These are phyloP conservation scores for Solioccasus polychromus DNA, from an alignment of 768 basidiomycete genomes.

Conservation along the genomic window DNA sequence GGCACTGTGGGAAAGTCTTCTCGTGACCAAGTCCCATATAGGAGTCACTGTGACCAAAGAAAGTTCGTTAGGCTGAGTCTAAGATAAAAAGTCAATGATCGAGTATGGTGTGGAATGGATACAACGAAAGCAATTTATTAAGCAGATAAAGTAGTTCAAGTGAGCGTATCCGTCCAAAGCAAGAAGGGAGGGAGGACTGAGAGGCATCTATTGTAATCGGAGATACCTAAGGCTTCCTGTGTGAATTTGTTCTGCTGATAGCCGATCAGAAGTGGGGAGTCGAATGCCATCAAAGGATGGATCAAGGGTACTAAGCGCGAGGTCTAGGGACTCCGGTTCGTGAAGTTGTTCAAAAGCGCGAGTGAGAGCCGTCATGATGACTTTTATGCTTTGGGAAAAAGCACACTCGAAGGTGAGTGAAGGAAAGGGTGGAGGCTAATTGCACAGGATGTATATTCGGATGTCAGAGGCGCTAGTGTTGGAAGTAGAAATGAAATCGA, in stretches of 20 bases:
- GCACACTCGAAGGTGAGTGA: constrained; percentile 35
- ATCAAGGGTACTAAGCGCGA: constrained; percentile 23
- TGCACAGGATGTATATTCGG: constrained; percentile 18
- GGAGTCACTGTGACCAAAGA: constrained; percentile 42
- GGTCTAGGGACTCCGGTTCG: constrained; percentile 29
- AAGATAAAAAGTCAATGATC: constrained; percentile 39
- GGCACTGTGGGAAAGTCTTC: constrained; percentile 6
- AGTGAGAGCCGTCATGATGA: constrained; percentile 23
- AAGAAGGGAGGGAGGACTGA: constrained; percentile 37
- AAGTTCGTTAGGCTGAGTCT: constrained; percentile 40
- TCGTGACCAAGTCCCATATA: constrained; percentile 32
- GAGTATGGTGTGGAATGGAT: constrained; percentile 32
- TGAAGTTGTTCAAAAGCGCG: constrained; percentile 13
- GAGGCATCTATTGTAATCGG: constrained; percentile 41
- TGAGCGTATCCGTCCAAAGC: constrained; percentile 37
- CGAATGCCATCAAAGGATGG: constrained; percentile 27
- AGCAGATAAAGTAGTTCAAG: constrained; percentile 43
- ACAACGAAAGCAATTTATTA: constrained; percentile 18
- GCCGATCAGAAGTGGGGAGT: constrained; percentile 21
- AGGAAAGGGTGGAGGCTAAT: constrained; percentile 29
- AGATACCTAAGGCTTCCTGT: constrained; percentile 29
- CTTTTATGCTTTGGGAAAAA: constrained; percentile 28
- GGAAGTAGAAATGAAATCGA: constrained; percentile 32
- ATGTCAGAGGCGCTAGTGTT: constrained; percentile 3
- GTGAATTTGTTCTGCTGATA: constrained; percentile 9